Percentiles rank a stretch among this genome's conserved stretches.
Evolutionary conservation across 176 grass and related monocot genomes (phyloP).

Genomic region (Hyparrhenia diplandra): DNA sequence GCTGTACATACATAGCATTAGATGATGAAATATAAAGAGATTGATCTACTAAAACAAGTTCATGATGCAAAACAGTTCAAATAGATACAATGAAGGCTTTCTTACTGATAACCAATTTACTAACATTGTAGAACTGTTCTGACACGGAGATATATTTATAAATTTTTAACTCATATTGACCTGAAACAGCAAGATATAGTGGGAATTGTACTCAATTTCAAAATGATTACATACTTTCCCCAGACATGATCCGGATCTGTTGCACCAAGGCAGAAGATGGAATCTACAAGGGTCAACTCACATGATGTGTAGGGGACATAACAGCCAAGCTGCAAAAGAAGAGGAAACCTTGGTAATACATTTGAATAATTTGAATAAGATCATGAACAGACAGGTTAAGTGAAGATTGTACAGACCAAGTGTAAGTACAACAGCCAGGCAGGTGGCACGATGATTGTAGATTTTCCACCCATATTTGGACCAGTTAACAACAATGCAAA

Average conservation of each 20-base stretch:
- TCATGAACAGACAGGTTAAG: not conserved
- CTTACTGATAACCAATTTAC: conserved; percentile 7
- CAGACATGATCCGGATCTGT: conserved; percentile 92
- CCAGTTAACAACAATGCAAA: conserved; percentile 87
- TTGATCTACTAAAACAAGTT: not conserved
- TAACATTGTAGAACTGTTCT: not conserved
- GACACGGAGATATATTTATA: not conserved
- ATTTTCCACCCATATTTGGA: conserved; percentile 98
- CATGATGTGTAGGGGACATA: conserved; percentile 82
- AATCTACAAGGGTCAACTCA: conserved; percentile 64
- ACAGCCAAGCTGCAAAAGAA: conserved; percentile 73
- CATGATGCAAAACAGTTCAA: not conserved
- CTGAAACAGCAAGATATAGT: conserved; percentile 1
- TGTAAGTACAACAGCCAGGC: conserved; percentile 77
- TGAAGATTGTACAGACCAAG: conserved; percentile 49
- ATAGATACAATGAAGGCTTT: not conserved
- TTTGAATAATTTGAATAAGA: not conserved
- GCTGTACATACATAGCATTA: not conserved
- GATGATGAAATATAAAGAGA: not conserved
- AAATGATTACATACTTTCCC: conserved; percentile 69
- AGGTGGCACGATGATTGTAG: conserved; percentile 90
- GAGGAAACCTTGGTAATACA: conserved; percentile 26
- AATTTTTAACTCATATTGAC: not conserved
- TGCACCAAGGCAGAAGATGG: conserved; percentile 92
- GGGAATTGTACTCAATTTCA: not conserved